Evolutionary conservation across 2,329 filamentous ascomycete species (phyloP), one percentile per base, ranked within the genome.

Genomic region (Nemania diffusa): DNA sequence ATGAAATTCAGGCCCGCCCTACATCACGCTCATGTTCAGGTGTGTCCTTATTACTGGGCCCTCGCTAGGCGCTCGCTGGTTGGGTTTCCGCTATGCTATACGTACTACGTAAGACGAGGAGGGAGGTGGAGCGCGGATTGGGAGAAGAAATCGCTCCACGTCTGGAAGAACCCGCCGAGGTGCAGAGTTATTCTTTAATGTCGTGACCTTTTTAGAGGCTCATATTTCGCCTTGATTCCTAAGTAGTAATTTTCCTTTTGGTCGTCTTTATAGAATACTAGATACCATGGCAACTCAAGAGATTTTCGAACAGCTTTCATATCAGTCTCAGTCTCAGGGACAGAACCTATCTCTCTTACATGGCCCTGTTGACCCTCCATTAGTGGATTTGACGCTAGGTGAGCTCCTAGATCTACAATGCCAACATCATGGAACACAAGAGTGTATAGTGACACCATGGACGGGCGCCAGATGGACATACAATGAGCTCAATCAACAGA

Each of bases 361-460:
- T 60, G 92, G 92, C 0, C 88, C 90, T 1, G 84, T 87, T 50
- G 85, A 92, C 70, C 90, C 91, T 65, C 88, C 89, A 1, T 84
- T 94, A 42, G 83, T 92, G 55, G 88, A 93, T 67, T 80, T 93
- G 57, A 93, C 91, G 0, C 84, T 94, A 7, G 90, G 90, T 5
- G 90, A 92, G 75, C 84, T 94, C 0, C 84, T 94, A 44, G 89
- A 91, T 67, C 83, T 92, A 15, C 92, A 94, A 79, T 89, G 87
- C 51, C 83, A 88, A 57, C 84, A 88, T 55, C 88, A 91, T 77
- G 87, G 88, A 26, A 83, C 86, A 57, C 84, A 87, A 61, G 91
- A 94, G 76, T 91, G 88, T 67, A 79, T 94, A 48, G 85, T 94
- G 26, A 91, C 92, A 57, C 90, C 91, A 0, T 94, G 91, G 91